Conservation (phyloP, 1,139 yeast species). For the Schizosaccharomyces versatilis region DNA sequence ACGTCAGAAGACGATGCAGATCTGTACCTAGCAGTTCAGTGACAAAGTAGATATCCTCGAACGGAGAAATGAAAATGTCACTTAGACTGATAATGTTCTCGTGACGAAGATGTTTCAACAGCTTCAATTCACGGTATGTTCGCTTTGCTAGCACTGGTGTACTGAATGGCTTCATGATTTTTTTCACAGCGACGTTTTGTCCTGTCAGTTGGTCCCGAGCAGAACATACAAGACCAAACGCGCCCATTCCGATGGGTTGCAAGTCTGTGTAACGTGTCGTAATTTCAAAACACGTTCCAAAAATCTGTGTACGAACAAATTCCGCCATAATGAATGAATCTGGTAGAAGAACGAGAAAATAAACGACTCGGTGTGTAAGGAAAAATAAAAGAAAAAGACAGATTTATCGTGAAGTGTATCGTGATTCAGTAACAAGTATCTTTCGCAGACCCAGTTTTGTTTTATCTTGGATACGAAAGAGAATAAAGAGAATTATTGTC, state of each 20-base stretch:
- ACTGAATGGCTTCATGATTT: slow-evolving; percentile 90
- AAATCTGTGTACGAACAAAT: slow-evolving; percentile 27
- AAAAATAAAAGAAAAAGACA: too few relatives aligned
- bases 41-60: slow-evolving; percentile 91
- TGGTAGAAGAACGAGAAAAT: too few relatives aligned
- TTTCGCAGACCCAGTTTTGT: too few relatives aligned
- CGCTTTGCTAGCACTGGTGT: slow-evolving; percentile 89
- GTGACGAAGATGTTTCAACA: slow-evolving; percentile 79
- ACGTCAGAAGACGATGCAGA: slow-evolving; percentile 67
- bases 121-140: slow-evolving; percentile 83
- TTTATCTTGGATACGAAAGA: too few relatives aligned
- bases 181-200: slow-evolving; percentile 89
- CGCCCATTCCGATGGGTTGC: slow-evolving; percentile 98
- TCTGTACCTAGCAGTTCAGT: slow-evolving; percentile 95
- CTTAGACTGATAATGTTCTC: slow-evolving; percentile 76
- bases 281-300: slow-evolving; percentile 83
- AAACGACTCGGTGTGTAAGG: too few relatives aligned
- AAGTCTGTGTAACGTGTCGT: slow-evolving; percentile 52
- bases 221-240: slow-evolving; percentile 91
- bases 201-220: slow-evolving; percentile 79
- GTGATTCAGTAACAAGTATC: too few relatives aligned
- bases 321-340: slow-evolving; percentile 14
- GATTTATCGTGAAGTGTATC: too few relatives aligned
- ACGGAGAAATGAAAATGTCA: slow-evolving; percentile 82
- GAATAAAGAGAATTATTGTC: too few relatives aligned